Evolutionary conservation across 495 filamentous ascomycete genomes (phyloP), one percentile per base, ranked within the genome.

Genomic region (Articulospora tetracladia): DNA sequence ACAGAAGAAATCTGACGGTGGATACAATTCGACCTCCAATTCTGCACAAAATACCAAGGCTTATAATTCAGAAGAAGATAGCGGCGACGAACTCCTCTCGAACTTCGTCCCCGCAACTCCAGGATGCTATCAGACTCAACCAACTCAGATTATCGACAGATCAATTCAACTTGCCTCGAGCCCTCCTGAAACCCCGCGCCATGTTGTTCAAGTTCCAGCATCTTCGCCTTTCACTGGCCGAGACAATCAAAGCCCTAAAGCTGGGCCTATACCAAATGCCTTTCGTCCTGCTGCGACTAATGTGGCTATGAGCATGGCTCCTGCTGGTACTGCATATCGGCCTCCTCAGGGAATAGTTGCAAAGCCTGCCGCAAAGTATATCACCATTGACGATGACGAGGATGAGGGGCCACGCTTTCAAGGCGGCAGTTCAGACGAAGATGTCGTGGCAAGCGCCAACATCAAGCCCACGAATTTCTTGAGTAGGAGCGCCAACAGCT

Each of bases 131-230:
- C 70, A 53, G 72, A 89, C 86, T 0, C 88, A 93, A 64, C 86
- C 90, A 0, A 93, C 91, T 0, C 91, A 94, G 60, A 76, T 90
- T 13, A 66, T 88, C 39, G 64, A 69, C 54, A 50, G 50, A 62
- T 55, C 52, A 49, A 63, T 25, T 0, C 46, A 7, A n/a, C 54
- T 22, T 2, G 15, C 32, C 59, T 67, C 58, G 69, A 74, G 68
- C 69, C 58, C 51, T 12, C 64, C 52, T 57, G 65, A 41, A 69
- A 74, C 69, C 67, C 75, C 61, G 63, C 53, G 47, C 1, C 55
- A 22, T 17, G 73, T 85, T 12, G 79, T 97, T 41, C 91, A 96
- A 67, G 92, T 97, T 1, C 85, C 85, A 27, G 89, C 87, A 12
- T 94, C 91, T n/a, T 94, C 91, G 0, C 90, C 90, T 1, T 79